These are phyloP conservation scores for Aspergillus hancockii DNA, from an alignment of 495 filamentous ascomycete species.

Conservation along the genomic window DNA sequence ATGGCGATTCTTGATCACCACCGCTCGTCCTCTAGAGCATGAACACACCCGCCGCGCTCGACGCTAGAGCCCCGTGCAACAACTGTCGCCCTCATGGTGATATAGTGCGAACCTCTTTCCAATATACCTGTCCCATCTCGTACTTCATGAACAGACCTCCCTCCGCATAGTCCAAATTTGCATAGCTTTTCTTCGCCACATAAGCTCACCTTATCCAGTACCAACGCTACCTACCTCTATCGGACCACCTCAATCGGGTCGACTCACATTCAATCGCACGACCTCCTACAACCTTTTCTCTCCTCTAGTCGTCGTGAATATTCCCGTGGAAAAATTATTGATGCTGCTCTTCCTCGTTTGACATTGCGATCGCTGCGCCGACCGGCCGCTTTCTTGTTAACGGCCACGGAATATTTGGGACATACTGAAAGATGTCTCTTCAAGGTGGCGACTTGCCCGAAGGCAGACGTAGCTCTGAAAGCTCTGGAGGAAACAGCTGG, in stretches of 20 bases:
- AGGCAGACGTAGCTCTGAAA: constrained; percentile 46
- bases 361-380: constrained; percentile 14
- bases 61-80: constrained; percentile 26
- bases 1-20: constrained; percentile 28
- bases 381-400: constrained; percentile 6
- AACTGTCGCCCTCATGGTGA: constrained; percentile 10
- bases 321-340: neutral
- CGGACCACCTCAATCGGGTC: neutral
- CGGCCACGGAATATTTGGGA: constrained; percentile 11
- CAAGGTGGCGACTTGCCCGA: constrained; percentile 34
- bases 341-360: neutral
- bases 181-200: neutral
- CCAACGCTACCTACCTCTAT: neutral
- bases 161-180: neutral
- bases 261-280: constrained; percentile 3
- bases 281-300: neutral
- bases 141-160: neutral
- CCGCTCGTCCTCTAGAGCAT: constrained; percentile 27
- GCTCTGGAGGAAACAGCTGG: constrained; percentile 43
- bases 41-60: constrained; percentile 27
- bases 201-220: neutral
- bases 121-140: neutral
- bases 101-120: neutral
- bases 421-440: constrained; percentile 35
- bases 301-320: neutral